Evolutionary conservation across 2,329 filamentous ascomycete genomes (phyloP).

Genomic region (Ceratocystis harringtonii): DNA sequence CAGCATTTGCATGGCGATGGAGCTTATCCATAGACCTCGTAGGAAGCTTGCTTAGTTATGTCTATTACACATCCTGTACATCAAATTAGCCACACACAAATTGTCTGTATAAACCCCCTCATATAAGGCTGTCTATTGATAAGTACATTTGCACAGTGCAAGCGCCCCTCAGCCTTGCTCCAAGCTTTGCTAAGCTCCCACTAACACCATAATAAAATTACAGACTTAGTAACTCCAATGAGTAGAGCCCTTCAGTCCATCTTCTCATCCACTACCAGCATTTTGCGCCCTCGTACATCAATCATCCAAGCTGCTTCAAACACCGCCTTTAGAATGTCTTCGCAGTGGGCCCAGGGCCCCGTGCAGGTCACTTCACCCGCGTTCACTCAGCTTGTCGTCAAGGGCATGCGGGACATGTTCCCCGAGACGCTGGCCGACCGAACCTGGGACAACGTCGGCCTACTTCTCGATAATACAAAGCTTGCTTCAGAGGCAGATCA

Average conservation of each 20-base stretch:
- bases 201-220: not conserved
- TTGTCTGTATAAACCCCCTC: not conserved
- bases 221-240: not conserved
- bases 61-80: too few relatives aligned
- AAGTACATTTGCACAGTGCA: not conserved
- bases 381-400: constrained; percentile 49
- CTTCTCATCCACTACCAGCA: not conserved
- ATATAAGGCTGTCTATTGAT: not conserved
- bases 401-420: constrained; percentile 71
- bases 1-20: not conserved
- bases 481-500: constrained; percentile 21
- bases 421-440: constrained; percentile 79
- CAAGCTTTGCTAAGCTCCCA: not conserved
- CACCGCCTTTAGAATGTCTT: constrained; percentile 2
- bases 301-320: not conserved
- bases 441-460: constrained; percentile 92
- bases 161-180: not conserved
- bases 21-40: not conserved
- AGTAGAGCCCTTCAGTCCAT: not conserved
- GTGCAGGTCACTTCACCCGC: constrained; percentile 16
- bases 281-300: not conserved
- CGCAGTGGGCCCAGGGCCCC: constrained; percentile 7
- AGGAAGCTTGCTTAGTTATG: too few relatives aligned
- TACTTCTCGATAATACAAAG: constrained; percentile 42
- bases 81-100: too few relatives aligned